These are phyloP conservation scores for Leucocoprinus leucothites DNA, from an alignment of 768 basidiomycete species.

Conservation along the genomic window DNA sequence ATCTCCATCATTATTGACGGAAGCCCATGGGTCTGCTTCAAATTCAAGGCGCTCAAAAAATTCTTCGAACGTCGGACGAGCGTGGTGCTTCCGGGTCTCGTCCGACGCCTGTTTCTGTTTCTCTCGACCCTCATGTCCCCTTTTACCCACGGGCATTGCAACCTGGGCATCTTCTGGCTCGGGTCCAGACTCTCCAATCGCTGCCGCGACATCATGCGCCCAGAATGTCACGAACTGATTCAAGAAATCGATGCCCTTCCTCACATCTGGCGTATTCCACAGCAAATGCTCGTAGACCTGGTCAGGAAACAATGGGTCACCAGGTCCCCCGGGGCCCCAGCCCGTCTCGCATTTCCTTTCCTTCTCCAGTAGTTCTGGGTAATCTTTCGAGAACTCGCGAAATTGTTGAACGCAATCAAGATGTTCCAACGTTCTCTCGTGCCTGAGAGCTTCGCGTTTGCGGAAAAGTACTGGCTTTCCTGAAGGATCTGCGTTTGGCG, in stretches of 20 bases:
- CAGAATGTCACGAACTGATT: constrained; percentile 8
- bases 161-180: neutral
- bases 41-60: constrained; percentile 7
- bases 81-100: neutral
- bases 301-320: neutral
- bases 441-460: neutral
- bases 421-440: constrained; percentile 2
- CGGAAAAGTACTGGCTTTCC: constrained; percentile 1
- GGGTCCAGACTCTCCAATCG: neutral
- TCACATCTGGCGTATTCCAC: neutral
- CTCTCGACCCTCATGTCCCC: neutral
- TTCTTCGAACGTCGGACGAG: neutral
- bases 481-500: neutral
- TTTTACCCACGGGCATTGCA: neutral
- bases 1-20: neutral
- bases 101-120: neutral
- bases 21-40: neutral
- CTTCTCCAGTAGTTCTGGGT: neutral
- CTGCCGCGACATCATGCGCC: constrained; percentile 4
- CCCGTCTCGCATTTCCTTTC: neutral
- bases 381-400: neutral
- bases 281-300: constrained; percentile 3
- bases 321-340: neutral
- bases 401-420: neutral
- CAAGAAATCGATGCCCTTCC: constrained; percentile 1